phyloP scores from a whole-genome alignment of 108 stramenopile genomes.

The Aureococcus anophagefferens region DNA sequence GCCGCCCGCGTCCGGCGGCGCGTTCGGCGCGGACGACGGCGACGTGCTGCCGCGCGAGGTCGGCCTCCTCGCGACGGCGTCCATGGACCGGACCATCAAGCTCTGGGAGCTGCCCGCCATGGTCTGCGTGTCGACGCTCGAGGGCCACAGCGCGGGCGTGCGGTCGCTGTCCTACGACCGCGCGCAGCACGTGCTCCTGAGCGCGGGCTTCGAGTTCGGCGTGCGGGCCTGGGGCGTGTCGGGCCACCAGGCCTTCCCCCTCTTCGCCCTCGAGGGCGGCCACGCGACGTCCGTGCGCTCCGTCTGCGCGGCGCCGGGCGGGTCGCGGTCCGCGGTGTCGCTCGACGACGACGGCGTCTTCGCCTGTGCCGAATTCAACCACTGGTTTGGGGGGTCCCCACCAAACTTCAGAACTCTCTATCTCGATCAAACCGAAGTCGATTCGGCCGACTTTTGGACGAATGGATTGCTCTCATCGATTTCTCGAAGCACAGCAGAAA shows the following conservation, averaged over 20 bases:
- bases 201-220: slow-evolving; percentile 3
- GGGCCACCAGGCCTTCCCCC: slow-evolving; percentile 3
- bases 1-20: slow-evolving; percentile 4
- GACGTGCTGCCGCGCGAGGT: slow-evolving; percentile 12
- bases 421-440: no score
- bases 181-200: neutral
- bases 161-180: slow-evolving; percentile 1
- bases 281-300: neutral
- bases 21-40: slow-evolving; percentile 16
- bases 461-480: no score
- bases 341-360: neutral
- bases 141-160: slow-evolving; percentile 5
- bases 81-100: slow-evolving; percentile 28
- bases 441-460: no score
- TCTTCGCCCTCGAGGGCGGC: slow-evolving; percentile 6
- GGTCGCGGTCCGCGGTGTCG: neutral
- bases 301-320: neutral
- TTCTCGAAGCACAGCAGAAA: no score
- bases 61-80: slow-evolving; percentile 22
- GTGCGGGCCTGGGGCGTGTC: neutral
- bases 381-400: no score
- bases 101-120: slow-evolving; percentile 21
- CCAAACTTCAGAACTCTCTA: no score
- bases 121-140: neutral
- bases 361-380: no score